Base-by-base conservation (phyloP, 805 yeast species). In the Spathaspora arborariae region DNA sequence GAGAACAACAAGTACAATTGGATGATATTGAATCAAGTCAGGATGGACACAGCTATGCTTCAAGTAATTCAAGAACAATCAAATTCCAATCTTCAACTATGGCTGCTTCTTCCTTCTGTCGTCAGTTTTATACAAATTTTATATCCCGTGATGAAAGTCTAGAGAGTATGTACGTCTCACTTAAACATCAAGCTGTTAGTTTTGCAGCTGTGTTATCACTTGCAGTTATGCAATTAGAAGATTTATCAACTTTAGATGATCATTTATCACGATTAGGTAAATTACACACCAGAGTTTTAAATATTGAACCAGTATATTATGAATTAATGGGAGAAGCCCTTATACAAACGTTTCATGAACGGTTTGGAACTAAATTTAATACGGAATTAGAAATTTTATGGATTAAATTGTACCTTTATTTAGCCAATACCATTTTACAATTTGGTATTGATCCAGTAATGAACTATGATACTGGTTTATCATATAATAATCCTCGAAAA, bases 191-290 rank as follows among this genome's bases (percentile, higher is more conserved):
- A 65, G 89, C 94, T 1, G 78, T 81, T 13, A 78, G 91, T 6
- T 84, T 88, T 68, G 89, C 92, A 0, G 90, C 91, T 4, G 88
- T 88, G 16, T 62, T 88, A 55, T 78, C 86, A 22, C 74, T 81
- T 38, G 85, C 91, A 2, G 79, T 88, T 48, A 64, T 76, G 22
- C 81, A 80, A 53, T 67, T 88, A 44, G 90, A 85, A 45, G 74
- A 82, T 52, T 68, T 87, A 44, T 58, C 74, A 2, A 62, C 65
- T 6, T 65, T 87, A 54, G 83, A 84, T 55, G 84, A 75, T 20
- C 82, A 82, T 46, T 65, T 88, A 42, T 68, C 68, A 39, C 76
- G 78, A 41, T 64, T 88, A 53, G 95, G 91, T 1, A 85, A 85
- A 58, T 70, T 88, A 44, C 96, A 88, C 62, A 70, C 88, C 2